A percentile compares a stretch with the other conserved stretches of the same genome.
Conservation (phyloP, 2,329 filamentous ascomycete species). For the Cordyceps militaris region DNA sequence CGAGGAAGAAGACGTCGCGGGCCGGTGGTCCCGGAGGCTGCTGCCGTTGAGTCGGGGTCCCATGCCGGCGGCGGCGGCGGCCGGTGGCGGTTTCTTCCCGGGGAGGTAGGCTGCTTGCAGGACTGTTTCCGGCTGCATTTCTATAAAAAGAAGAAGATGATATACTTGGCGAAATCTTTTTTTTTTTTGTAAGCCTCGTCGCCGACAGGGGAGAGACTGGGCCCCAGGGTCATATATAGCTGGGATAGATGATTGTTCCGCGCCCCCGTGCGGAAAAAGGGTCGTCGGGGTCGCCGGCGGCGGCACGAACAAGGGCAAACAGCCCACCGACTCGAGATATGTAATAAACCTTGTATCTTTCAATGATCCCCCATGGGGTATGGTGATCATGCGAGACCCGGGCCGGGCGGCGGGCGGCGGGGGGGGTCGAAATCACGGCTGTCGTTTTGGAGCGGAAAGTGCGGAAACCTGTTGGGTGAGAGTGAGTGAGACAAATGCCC, state of each 20-base stretch:
- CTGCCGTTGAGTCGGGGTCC: background rate
- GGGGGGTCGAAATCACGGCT: background rate
- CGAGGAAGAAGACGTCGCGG: background rate
- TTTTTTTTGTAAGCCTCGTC: no score
- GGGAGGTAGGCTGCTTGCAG: background rate
- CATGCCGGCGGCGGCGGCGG: background rate
- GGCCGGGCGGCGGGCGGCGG: no score
- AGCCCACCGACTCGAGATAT: no score
- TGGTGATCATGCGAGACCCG: background rate
- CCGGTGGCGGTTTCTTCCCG: background rate
- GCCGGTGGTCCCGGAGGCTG: background rate
- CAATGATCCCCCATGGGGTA: background rate
- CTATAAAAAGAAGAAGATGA: no score
- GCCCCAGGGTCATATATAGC: no score
- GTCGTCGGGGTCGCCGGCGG: no score
- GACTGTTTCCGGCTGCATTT: background rate
- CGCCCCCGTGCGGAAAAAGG: no score
- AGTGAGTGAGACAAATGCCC: no score
- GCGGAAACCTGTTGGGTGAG: background rate
- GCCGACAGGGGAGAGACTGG: no score
- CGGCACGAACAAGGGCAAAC: no score
- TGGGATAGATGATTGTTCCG: no score
- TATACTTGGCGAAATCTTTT: no score
- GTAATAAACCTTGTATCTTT: background rate
- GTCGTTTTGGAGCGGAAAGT: background rate